phyloP scores from a whole-genome alignment of 306 rosid species.

The Cyclanthera cordifolia region DNA sequence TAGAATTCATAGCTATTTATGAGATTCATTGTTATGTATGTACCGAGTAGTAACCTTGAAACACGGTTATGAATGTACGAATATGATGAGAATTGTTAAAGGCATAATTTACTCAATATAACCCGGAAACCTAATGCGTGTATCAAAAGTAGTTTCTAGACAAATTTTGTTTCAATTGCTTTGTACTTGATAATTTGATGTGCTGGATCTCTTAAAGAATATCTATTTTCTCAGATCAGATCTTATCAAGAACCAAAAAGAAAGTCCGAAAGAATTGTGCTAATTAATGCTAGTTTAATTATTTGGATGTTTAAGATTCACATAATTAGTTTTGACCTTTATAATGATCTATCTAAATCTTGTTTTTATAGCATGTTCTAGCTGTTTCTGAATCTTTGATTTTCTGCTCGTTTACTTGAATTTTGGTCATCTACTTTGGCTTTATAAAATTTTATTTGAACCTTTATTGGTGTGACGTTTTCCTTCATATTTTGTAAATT shows the following conservation, averaged over 20 bases:
- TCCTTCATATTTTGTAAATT: background rate
- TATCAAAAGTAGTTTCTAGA: background rate
- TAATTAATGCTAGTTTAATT: background rate
- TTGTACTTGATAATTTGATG: background rate
- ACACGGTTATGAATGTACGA: background rate
- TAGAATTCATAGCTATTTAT: no score
- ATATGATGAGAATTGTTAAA: background rate
- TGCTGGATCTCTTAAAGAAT: background rate
- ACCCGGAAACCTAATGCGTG: background rate
- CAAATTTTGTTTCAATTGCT: background rate
- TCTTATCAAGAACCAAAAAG: background rate
- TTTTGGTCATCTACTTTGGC: background rate
- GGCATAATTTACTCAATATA: background rate
- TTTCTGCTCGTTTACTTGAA: no score
- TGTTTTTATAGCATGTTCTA: background rate
- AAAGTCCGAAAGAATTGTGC: background rate
- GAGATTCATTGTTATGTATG: no score
- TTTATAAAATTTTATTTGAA: background rate
- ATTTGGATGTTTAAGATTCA: background rate
- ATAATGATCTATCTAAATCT: background rate
- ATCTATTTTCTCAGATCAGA: background rate
- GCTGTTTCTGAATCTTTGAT: background rate
- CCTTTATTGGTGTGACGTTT: background rate
- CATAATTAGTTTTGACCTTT: background rate
- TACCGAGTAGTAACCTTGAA: no score